Conservation (phyloP, 1,284 basidiomycete species). For the Irpex rosettiformis region DNA sequence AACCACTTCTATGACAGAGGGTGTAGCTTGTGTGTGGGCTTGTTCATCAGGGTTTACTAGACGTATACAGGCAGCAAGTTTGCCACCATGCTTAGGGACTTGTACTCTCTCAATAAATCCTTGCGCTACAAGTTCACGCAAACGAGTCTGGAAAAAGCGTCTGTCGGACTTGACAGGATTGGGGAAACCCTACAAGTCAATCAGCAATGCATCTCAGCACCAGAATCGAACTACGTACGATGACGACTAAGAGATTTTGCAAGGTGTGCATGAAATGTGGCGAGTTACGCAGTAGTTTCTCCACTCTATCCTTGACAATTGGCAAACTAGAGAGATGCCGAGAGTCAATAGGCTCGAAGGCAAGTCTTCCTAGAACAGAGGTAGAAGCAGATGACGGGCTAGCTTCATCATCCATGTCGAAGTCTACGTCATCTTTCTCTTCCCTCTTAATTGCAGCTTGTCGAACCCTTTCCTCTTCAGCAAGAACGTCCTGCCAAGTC, state of each 20-base stretch:
- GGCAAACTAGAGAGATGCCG: conserved; percentile 71
- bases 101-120: conserved; percentile 71
- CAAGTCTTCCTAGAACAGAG: conserved; percentile 26
- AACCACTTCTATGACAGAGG: conserved; percentile 23
- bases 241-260: conserved; percentile 63
- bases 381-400: conserved; percentile 21
- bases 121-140: conserved; percentile 66
- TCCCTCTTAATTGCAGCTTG: conserved; percentile 27
- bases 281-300: conserved; percentile 65
- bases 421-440: conserved; percentile 29
- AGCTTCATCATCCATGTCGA: conserved; percentile 33
- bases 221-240: conserved; percentile 46
- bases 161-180: conserved; percentile 71
- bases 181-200: conserved; percentile 59
- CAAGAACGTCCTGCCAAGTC: conserved; percentile 66
- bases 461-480: conserved; percentile 50
- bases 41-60: conserved; percentile 42
- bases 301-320: conserved; percentile 60
- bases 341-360: conserved; percentile 70
- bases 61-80: conserved; percentile 58
- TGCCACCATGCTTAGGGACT: conserved; percentile 52
- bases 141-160: conserved; percentile 70
- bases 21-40: conserved; percentile 25
- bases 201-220: conserved; percentile 1
- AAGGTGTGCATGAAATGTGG: conserved; percentile 64